Conservation (phyloP, 306 rosid genomes). For the Fragaria iinumae region DNA sequence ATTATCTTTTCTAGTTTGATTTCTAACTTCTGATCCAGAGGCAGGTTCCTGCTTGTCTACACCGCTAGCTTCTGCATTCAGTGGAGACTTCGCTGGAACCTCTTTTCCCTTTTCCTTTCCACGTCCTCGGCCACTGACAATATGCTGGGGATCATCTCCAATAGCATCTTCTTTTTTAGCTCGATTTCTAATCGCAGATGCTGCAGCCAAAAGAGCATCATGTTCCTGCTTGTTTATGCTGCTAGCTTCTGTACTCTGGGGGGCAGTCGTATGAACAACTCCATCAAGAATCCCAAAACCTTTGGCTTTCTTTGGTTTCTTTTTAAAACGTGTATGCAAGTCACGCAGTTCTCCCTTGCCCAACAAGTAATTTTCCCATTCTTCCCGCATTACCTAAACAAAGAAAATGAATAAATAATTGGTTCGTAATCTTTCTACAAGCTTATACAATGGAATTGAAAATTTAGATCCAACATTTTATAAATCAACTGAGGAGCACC, state of each 20-base stretch:
- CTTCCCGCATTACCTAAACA: constrained; percentile 70
- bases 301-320: constrained; percentile 80
- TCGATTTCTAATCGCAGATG: constrained; percentile 61
- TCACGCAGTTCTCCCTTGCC: constrained; percentile 84
- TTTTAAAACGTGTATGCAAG: constrained; percentile 55
- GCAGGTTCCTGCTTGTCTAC: constrained; percentile 72
- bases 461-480: neutral
- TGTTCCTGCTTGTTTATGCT: constrained; percentile 78
- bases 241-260: constrained; percentile 59
- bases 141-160: constrained; percentile 44
- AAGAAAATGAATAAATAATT: constrained; percentile 21
- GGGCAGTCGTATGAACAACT: constrained; percentile 61
- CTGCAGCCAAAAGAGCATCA: constrained; percentile 79
- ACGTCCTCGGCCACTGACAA: constrained; percentile 30
- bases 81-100: constrained; percentile 51
- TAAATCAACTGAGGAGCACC: neutral
- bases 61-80: constrained; percentile 54
- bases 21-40: constrained; percentile 67
- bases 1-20: constrained; percentile 37
- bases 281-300: constrained; percentile 99
- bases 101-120: constrained; percentile 56
- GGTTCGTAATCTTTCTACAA: neutral
- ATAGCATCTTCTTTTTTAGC: constrained; percentile 41
- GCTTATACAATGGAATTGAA: neutral
- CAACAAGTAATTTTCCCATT: constrained; percentile 92